These are phyloP conservation scores for Auriscalpium orientale DNA, from an alignment of 768 basidiomycete species.

Conservation along the genomic window DNA sequence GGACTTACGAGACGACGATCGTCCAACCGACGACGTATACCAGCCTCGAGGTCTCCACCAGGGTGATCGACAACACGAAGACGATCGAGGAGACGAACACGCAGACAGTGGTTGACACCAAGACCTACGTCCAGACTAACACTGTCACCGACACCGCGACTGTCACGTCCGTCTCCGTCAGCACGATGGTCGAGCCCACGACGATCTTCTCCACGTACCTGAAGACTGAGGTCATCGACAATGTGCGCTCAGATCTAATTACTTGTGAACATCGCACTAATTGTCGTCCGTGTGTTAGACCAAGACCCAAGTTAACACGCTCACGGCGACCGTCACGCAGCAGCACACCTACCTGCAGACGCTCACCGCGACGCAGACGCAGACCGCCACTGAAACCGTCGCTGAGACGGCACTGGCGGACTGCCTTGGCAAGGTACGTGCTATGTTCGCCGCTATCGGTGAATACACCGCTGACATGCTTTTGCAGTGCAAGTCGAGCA, in stretches of 20 bases:
- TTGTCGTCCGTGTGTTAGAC: slow-evolving; percentile 31
- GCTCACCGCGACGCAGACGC: slow-evolving; percentile 35
- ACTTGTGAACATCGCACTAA: not conserved
- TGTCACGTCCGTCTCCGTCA: slow-evolving; percentile 39
- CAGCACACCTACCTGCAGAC: slow-evolving; percentile 43
- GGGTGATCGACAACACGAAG: slow-evolving; percentile 54
- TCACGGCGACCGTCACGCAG: slow-evolving; percentile 45
- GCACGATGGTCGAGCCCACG: slow-evolving; percentile 47
- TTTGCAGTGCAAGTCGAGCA: slow-evolving; percentile 45
- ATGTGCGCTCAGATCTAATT: slow-evolving; percentile 27
- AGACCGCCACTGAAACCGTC: slow-evolving; percentile 40
- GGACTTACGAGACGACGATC: slow-evolving; percentile 43
- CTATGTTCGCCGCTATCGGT: not conserved
- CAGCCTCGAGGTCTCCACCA: slow-evolving; percentile 46
- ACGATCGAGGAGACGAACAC: slow-evolving; percentile 41
- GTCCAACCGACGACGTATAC: slow-evolving; percentile 53
- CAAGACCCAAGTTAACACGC: slow-evolving; percentile 48
- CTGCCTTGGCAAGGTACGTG: slow-evolving; percentile 42
- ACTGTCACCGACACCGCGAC: slow-evolving; percentile 49
- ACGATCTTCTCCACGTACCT: slow-evolving; percentile 49
- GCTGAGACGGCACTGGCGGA: slow-evolving; percentile 43
- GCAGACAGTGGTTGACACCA: slow-evolving; percentile 28
- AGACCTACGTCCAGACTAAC: slow-evolving; percentile 33
- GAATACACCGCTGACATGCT: not conserved
- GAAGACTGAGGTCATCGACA: slow-evolving; percentile 49